Conservation (phyloP, 345 rosid genomes). For the Populus simonii region DNA sequence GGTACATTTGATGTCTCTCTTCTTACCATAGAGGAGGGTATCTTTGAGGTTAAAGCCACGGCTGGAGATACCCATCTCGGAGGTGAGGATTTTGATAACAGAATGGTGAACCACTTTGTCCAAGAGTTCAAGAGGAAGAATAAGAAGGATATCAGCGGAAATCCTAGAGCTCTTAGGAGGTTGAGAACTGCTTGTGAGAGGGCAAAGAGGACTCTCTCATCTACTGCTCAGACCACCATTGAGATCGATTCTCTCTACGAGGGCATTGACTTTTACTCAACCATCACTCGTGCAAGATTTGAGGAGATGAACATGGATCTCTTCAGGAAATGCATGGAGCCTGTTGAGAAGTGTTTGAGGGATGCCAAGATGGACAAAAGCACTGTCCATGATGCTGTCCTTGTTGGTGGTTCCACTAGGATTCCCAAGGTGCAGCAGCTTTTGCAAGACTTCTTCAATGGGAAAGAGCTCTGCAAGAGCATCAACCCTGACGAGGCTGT, state of each 20-base stretch:
- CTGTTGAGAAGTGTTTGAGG: conserved; percentile 47
- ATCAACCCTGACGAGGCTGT: conserved; percentile 40
- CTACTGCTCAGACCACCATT: conserved; percentile 48
- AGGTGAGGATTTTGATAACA: conserved; percentile 14
- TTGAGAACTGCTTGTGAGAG: conserved; percentile 49
- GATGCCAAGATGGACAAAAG: conserved; percentile 56
- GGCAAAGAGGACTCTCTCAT: conserved; percentile 54
- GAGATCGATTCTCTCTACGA: conserved; percentile 45
- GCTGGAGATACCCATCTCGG: conserved; percentile 21
- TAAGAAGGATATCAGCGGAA: conserved; percentile 32
- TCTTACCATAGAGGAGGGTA: conserved; percentile 8
- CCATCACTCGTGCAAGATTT: conserved; percentile 45
- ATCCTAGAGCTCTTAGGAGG: conserved; percentile 40
- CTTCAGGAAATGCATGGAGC: conserved; percentile 56
- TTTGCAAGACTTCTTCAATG: conserved; percentile 32
- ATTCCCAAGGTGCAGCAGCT: conserved; percentile 45
- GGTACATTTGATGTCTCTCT: conserved; percentile 19
- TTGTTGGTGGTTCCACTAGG: conserved; percentile 49
- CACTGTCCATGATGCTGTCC: conserved; percentile 38
- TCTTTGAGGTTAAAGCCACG: conserved; percentile 11
- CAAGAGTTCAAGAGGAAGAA: conserved; percentile 37
- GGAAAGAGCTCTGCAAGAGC: conserved; percentile 36
- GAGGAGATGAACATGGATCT: conserved; percentile 54
- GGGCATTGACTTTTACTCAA: conserved; percentile 45
- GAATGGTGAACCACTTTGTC: conserved; percentile 42